Conservation (phyloP, 1,284 basidiomycete species). For the Ganoderma resinaceum region DNA sequence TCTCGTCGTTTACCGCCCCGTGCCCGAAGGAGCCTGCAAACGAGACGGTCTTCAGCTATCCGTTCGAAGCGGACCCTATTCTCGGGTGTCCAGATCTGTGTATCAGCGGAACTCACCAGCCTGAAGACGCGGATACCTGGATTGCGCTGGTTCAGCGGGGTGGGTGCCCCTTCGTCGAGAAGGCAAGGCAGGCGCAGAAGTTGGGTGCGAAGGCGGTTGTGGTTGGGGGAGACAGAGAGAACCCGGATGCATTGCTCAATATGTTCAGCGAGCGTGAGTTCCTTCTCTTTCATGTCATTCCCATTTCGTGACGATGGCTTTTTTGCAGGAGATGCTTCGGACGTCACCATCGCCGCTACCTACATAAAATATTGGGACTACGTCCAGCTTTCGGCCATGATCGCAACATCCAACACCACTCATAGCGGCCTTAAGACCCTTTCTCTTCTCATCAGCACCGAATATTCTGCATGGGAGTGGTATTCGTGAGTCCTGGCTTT, state of each 20-base stretch:
- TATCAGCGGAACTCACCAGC: conserved; percentile 55
- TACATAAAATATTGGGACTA: conserved; percentile 81
- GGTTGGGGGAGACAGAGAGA: conserved; percentile 85
- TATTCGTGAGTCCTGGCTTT: conserved; percentile 67
- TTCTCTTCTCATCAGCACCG: conserved; percentile 77
- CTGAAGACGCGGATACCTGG: conserved; percentile 71
- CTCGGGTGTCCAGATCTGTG: conserved; percentile 74
- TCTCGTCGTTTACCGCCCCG: conserved; percentile 70
- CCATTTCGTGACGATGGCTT: conserved; percentile 10
- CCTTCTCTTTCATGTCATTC: conserved; percentile 15
- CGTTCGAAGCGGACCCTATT: conserved; percentile 46
- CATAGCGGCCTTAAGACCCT: conserved; percentile 76
- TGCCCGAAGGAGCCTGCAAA: conserved; percentile 48
- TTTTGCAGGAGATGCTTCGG: conserved; percentile 70
- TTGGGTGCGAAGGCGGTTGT: conserved; percentile 87
- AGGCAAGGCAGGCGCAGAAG: conserved; percentile 82
- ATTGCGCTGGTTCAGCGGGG: conserved; percentile 90
- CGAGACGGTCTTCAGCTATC: conserved; percentile 22
- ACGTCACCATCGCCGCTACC: conserved; percentile 73
- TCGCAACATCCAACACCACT: conserved; percentile 74
- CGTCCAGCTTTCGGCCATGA: conserved; percentile 61
- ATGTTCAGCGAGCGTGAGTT: conserved; percentile 87
- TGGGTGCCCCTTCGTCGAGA: conserved; percentile 87
- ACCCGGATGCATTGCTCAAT: conserved; percentile 82
- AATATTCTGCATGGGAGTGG: conserved; percentile 85